Percentiles rank a stretch among this genome's conserved stretches.
Evolutionary conservation across 306 rosid species (phyloP).

Genomic region (Inga leiocalycina): DNA sequence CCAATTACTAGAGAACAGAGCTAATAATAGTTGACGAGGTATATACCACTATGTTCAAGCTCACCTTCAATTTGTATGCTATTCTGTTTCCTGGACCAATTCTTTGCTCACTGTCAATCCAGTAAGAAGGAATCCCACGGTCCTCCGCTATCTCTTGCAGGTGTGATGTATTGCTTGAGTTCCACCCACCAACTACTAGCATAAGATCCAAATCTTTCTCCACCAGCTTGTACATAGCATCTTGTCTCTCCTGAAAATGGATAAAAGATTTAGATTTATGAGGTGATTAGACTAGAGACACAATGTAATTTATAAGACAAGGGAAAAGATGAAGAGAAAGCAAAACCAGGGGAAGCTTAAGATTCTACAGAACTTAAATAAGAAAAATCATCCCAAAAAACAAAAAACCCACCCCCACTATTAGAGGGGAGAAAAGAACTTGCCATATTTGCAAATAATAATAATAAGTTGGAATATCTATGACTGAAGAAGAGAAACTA

Average conservation of each 20-base stretch:
- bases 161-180: conserved; percentile 95
- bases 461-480: conserved; percentile 9
- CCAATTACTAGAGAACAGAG: conserved; percentile 2
- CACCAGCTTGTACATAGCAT: conserved; percentile 97
- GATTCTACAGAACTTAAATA: not conserved
- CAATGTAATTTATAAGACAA: not conserved
- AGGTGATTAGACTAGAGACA: conserved; percentile 3
- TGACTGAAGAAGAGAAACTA: conserved; percentile 35
- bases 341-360: not conserved
- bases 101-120: conserved; percentile 95
- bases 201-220: conserved; percentile 80
- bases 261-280: not conserved
- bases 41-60: conserved; percentile 30
- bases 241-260: conserved; percentile 87
- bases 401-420: not conserved
- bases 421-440: not conserved
- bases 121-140: conserved; percentile 92
- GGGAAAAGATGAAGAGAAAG: not conserved
- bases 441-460: not conserved
- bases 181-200: conserved; percentile 96
- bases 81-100: conserved; percentile 97
- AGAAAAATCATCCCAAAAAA: not conserved
- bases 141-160: conserved; percentile 97
- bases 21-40: conserved; percentile 10
- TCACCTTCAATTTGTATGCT: conserved; percentile 79